phyloP scores from a whole-genome alignment of 306 rosid genomes.

The Calophaca sinica region DNA sequence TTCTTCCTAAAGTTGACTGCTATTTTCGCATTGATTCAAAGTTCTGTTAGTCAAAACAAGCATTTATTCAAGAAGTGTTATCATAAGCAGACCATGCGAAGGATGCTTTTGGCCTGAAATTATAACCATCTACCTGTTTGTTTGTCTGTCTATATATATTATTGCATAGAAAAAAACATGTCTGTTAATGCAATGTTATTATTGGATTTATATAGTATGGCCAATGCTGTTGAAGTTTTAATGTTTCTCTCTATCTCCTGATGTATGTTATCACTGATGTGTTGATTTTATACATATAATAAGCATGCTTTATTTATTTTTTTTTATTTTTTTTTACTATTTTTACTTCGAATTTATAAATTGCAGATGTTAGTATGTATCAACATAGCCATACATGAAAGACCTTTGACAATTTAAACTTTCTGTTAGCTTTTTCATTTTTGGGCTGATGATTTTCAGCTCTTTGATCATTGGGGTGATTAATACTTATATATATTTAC shows the following conservation, averaged over 20 bases:
- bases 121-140: not conserved
- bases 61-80: slow-evolving; percentile 36
- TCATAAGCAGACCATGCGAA: slow-evolving; percentile 9
- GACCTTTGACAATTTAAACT: slow-evolving; percentile 1
- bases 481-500: slow-evolving; percentile 12
- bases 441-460: not conserved
- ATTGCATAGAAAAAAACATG: not conserved
- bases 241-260: not conserved
- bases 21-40: slow-evolving; percentile 21
- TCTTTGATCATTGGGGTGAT: slow-evolving; percentile 3
- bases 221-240: not conserved
- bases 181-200: slow-evolving; percentile 10
- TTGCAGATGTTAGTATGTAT: slow-evolving; percentile 6
- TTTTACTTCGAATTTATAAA: slow-evolving; percentile 15
- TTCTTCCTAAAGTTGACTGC: not conserved
- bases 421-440: slow-evolving; percentile 10
- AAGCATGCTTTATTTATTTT: not conserved
- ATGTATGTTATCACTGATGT: not conserved
- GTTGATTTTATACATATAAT: not conserved
- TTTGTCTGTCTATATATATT: not conserved
- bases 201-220: slow-evolving; percentile 2
- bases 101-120: slow-evolving; percentile 24
- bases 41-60: slow-evolving; percentile 13
- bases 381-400: slow-evolving; percentile 15
- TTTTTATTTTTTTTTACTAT: not conserved